Percentiles rank a stretch among this genome's conserved stretches.
Conservation (phyloP, 805 yeast species). For the Nakazawaea sp. region DNA sequence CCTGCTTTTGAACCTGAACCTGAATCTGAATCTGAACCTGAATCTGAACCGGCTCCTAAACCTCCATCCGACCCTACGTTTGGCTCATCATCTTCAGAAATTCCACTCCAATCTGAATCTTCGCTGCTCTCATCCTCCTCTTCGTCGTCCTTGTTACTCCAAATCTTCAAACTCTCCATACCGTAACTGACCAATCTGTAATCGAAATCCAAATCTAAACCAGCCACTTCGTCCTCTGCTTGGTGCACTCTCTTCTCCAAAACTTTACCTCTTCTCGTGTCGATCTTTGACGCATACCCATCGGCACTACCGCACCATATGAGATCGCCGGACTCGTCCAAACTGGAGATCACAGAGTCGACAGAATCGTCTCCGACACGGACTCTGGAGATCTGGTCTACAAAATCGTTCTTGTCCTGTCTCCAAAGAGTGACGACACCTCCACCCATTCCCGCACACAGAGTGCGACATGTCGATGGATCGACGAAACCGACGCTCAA, state of each 20-base stretch:
- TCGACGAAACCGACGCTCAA: slow-evolving; percentile 67
- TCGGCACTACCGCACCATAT: slow-evolving; percentile 79
- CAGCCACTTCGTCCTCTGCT: slow-evolving; percentile 61
- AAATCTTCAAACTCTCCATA: slow-evolving; percentile 72
- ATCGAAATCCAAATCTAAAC: slow-evolving; percentile 72
- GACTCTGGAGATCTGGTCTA: slow-evolving; percentile 76
- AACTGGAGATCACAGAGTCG: slow-evolving; percentile 57
- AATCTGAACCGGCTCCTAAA: slow-evolving; percentile 10
- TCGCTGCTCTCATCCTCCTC: slow-evolving; percentile 14
- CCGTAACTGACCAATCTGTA: slow-evolving; percentile 80
- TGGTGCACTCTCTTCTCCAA: slow-evolving; percentile 65
- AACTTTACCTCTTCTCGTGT: slow-evolving; percentile 56
- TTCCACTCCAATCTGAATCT: slow-evolving; percentile 4
- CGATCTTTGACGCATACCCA: slow-evolving; percentile 63
- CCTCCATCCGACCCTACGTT: too few relatives aligned
- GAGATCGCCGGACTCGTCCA: slow-evolving; percentile 44
- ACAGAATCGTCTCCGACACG: slow-evolving; percentile 63
- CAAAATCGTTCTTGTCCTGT: slow-evolving; percentile 55
- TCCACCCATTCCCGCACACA: slow-evolving; percentile 84
- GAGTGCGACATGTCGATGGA: slow-evolving; percentile 51
- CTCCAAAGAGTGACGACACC: slow-evolving; percentile 89
- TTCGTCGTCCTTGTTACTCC: slow-evolving; percentile 39
- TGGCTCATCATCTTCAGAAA: too few relatives aligned
- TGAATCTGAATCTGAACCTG: slow-evolving; percentile 15
- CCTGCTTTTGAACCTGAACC: slow-evolving; percentile 23